Percentiles rank a stretch among this genome's conserved stretches.
These are phyloP conservation scores for Citrus trifoliata DNA, from an alignment of 345 rosid species.

Conservation along the genomic window DNA sequence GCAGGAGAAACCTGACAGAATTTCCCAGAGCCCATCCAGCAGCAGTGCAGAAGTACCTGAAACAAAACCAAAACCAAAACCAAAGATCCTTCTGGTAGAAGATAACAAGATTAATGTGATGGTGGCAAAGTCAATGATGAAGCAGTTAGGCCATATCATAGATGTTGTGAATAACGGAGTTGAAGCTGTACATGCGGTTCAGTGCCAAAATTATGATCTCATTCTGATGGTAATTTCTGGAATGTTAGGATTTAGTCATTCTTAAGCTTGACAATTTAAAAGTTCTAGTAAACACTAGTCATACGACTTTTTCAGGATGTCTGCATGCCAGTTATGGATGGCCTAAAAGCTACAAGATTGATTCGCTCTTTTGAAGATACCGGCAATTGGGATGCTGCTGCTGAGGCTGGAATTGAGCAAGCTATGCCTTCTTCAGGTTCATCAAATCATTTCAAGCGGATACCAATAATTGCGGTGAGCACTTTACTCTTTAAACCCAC, in stretches of 20 bases:
- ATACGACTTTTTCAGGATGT: conserved; percentile 60
- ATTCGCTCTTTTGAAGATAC: conserved; percentile 84
- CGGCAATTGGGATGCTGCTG: conserved; percentile 83
- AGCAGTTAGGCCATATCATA: conserved; percentile 68
- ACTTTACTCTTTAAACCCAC: background rate
- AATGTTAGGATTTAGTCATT: background rate
- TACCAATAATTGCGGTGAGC: conserved; percentile 87
- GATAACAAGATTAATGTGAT: conserved; percentile 88
- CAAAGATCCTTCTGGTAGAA: conserved; percentile 93
- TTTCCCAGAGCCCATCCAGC: conserved; percentile 21
- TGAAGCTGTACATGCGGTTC: conserved; percentile 75
- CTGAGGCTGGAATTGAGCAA: conserved; percentile 60
- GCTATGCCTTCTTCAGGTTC: conserved; percentile 23
- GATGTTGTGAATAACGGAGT: conserved; percentile 80
- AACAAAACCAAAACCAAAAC: conserved; percentile 30
- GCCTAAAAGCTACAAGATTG: conserved; percentile 87
- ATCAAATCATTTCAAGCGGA: conserved; percentile 24
- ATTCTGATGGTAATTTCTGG: conserved; percentile 63
- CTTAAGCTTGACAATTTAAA: background rate
- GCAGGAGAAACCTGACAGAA: conserved; percentile 32
- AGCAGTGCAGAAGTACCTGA: conserved; percentile 24
- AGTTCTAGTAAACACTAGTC: background rate
- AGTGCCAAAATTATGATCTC: conserved; percentile 54
- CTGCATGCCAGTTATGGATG: conserved; percentile 94
- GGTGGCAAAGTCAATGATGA: conserved; percentile 88